These are phyloP conservation scores for Flammula alnicola DNA, from an alignment of 1,284 basidiomycete genomes.

Conservation along the genomic window DNA sequence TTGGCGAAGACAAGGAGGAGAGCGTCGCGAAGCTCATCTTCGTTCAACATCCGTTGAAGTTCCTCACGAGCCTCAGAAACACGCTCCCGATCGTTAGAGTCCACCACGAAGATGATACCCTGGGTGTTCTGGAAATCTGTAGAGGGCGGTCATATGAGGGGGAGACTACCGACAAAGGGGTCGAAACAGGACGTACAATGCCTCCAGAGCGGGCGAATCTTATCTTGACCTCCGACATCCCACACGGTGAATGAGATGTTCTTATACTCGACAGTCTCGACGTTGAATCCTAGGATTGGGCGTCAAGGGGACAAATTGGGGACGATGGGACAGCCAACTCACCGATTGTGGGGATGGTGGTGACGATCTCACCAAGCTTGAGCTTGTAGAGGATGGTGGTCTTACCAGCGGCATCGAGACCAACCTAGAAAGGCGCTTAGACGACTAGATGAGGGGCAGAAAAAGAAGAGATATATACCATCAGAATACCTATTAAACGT, in stretches of 20 bases:
- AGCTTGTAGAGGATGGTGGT: conserved; percentile 99
- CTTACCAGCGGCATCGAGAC: conserved; percentile 97
- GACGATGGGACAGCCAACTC: conserved; percentile 39
- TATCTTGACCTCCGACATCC: conserved; percentile 99
- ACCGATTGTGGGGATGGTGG: conserved; percentile 99
- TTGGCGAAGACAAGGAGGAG: conserved; percentile 99
- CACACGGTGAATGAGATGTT: conserved; percentile 99
- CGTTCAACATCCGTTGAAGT: conserved; percentile 99
- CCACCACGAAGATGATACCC: conserved; percentile 99
- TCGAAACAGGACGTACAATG: conserved; percentile 74
- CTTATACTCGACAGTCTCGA: conserved; percentile 99
- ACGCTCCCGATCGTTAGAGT: conserved; percentile 99
- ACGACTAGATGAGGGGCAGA: conserved; percentile 21
- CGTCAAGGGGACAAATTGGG: conserved; percentile 28
- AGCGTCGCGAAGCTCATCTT: conserved; percentile 98
- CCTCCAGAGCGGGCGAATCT: conserved; percentile 99
- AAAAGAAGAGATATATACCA: conserved; percentile 51
- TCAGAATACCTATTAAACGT: conserved; percentile 66
- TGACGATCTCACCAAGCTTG: conserved; percentile 99
- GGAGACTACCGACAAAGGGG: conserved; percentile 22
- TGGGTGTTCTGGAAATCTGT: conserved; percentile 99
- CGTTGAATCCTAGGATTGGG: conserved; percentile 83
- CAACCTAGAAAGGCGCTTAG: conserved; percentile 60
- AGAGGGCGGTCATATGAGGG: conserved; percentile 21
- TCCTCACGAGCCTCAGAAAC: conserved; percentile 99